Evolutionary conservation across 805 yeast genomes (phyloP).

Genomic region (Candida maesae): DNA sequence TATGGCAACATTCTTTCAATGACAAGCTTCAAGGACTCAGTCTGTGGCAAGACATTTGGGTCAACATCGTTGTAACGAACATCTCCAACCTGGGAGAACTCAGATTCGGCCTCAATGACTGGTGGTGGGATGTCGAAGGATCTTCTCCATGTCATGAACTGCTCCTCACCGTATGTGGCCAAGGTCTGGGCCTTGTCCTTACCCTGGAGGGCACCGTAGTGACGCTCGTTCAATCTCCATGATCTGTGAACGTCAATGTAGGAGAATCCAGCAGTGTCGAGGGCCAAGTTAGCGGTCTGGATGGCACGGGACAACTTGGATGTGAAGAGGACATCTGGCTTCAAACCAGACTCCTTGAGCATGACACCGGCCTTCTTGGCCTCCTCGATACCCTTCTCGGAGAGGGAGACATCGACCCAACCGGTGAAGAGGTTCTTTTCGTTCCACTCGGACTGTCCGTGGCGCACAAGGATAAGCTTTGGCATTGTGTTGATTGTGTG

Average conservation of each 20-base stretch:
- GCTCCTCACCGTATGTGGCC: constrained; percentile 82
- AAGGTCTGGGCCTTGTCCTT: constrained; percentile 95
- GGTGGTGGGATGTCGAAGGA: constrained; percentile 97
- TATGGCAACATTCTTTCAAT: constrained; percentile 95
- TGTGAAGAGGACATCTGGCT: constrained; percentile 87
- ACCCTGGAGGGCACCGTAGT: constrained; percentile 98
- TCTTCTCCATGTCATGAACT: constrained; percentile 97
- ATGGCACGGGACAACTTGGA: constrained; percentile 92
- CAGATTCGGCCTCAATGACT: constrained; percentile 66
- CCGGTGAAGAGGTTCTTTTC: constrained; percentile 98
- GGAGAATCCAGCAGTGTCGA: constrained; percentile 82
- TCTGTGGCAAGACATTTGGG: constrained; percentile 83
- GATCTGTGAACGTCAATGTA: constrained; percentile 91
- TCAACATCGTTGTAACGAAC: constrained; percentile 81
- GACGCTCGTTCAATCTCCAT: constrained; percentile 99
- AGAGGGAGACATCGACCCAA: constrained; percentile 93
- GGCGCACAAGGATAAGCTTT: constrained; percentile 90
- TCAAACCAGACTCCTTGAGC: constrained; percentile 78
- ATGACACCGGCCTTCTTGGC: constrained; percentile 92
- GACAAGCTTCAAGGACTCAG: constrained; percentile 92
- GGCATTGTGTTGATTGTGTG: constrained; percentile 40
- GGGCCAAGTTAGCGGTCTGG: constrained; percentile 94
- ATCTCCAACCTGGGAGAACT: constrained; percentile 84
- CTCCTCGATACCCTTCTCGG: constrained; percentile 82
- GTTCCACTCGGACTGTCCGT: constrained; percentile 99